Percentiles rank a stretch among this genome's conserved stretches.
phyloP scores from a whole-genome alignment of 2,329 filamentous ascomycete genomes.

The Penicillium expansum region DNA sequence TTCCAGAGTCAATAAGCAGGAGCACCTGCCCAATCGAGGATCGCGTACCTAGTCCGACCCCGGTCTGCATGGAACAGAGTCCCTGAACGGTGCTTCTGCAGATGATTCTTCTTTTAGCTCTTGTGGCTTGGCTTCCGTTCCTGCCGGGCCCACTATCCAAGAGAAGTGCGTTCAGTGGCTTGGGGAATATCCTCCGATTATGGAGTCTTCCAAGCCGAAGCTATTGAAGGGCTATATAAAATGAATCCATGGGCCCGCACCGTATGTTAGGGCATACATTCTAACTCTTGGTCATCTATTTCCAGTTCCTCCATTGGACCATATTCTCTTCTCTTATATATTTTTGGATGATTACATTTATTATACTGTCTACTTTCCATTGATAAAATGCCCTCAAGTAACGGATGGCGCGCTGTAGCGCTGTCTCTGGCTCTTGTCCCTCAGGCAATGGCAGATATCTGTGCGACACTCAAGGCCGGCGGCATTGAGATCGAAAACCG shows the following conservation, averaged over 20 bases:
- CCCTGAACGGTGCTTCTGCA: not conserved
- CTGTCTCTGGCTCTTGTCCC: conserved; percentile 21
- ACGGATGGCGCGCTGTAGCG: conserved; percentile 20
- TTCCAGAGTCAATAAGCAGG: not conserved
- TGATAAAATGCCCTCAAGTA: conserved; percentile 16
- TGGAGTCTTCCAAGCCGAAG: not conserved
- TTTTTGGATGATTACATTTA: not conserved
- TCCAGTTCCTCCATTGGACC: not conserved
- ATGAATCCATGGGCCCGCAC: not conserved
- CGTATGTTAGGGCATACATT: not conserved
- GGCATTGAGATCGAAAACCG: conserved; percentile 36
- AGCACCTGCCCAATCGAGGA: not conserved
- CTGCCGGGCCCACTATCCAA: not conserved
- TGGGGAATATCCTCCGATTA: conserved; percentile 4
- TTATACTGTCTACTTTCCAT: not conserved
- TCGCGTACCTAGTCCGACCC: not conserved
- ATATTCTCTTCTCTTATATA: not conserved
- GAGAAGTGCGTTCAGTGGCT: not conserved
- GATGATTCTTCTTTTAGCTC: not conserved
- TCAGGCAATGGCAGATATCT: conserved; percentile 36
- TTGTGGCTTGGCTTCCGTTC: not conserved
- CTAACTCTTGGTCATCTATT: not conserved
- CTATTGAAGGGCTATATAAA: conserved; percentile 5
- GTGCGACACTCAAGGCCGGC: conserved; percentile 37
- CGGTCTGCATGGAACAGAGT: not conserved